These are phyloP conservation scores for Lasiosphaeria ovina DNA, from an alignment of 495 filamentous ascomycete genomes.

Conservation along the genomic window DNA sequence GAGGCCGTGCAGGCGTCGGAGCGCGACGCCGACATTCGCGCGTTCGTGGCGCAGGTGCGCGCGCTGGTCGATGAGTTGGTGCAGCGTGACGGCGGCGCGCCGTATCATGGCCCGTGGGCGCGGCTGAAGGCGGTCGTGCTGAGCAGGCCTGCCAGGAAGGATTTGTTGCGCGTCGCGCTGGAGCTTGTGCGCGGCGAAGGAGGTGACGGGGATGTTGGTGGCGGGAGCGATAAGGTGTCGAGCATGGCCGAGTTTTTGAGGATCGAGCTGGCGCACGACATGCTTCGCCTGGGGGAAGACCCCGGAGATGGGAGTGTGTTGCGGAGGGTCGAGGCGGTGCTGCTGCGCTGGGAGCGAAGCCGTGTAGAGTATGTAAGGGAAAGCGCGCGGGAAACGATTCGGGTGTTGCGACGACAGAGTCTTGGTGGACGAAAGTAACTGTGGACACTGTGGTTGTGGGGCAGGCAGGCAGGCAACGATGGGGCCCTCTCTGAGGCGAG, in stretches of 20 bases:
- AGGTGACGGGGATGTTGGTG: not conserved
- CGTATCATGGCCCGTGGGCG: not conserved
- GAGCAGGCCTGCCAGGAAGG: not conserved
- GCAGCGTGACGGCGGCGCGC: not conserved
- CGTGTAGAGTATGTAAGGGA: no score
- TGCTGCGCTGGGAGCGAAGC: no score
- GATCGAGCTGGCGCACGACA: conserved; percentile 12
- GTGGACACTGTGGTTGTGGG: no score
- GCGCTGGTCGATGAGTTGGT: not conserved
- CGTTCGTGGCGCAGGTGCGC: not conserved
- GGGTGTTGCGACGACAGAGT: no score
- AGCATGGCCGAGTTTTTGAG: conserved; percentile 6
- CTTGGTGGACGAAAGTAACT: no score
- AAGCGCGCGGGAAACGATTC: no score
- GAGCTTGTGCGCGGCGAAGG: not conserved
- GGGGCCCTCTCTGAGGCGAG: no score
- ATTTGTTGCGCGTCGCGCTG: not conserved
- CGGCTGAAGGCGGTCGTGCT: not conserved
- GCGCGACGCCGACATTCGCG: not conserved
- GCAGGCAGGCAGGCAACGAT: no score
- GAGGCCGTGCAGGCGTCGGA: not conserved
- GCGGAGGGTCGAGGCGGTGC: no score
- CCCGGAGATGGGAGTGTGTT: not conserved
- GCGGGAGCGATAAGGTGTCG: not conserved
- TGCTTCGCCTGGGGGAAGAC: conserved; percentile 2